Percentiles rank a stretch among this genome's conserved stretches.
phyloP scores from a whole-genome alignment of 257 asterid species.

The Parsonsia alboflavescens region DNA sequence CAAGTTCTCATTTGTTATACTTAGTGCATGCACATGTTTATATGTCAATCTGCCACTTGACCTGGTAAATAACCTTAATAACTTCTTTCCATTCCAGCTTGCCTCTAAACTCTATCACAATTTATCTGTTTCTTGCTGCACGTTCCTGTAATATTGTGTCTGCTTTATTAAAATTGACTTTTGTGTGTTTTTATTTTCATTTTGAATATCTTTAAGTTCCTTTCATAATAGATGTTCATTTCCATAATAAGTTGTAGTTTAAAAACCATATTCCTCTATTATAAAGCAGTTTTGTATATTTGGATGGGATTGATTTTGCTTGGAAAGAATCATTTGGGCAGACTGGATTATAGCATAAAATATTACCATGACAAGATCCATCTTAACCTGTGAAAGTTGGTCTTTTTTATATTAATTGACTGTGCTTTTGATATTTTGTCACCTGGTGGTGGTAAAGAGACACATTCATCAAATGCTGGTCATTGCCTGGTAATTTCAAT shows the following conservation, averaged over 20 bases:
- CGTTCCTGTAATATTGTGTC: background rate
- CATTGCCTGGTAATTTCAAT: conserved; percentile 6
- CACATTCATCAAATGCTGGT: background rate
- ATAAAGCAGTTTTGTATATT: background rate
- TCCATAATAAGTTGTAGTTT: background rate
- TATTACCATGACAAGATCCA: background rate
- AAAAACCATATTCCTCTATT: background rate
- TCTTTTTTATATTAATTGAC: background rate
- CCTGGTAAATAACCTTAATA: background rate
- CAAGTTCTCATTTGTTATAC: background rate
- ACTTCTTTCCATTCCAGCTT: background rate
- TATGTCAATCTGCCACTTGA: background rate
- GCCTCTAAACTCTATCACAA: background rate
- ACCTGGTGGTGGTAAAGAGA: background rate
- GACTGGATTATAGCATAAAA: background rate
- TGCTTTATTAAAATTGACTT: conserved; percentile 5
- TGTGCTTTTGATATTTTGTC: background rate
- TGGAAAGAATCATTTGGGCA: background rate
- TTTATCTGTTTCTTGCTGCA: background rate
- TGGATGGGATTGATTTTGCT: background rate
- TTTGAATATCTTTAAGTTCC: background rate
- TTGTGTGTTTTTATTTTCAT: background rate
- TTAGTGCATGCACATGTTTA: background rate
- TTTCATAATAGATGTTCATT: background rate
- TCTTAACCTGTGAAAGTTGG: background rate